phyloP scores from a whole-genome alignment of 108 stramenopile species.

The Pseudonitzschia pungens region DNA sequence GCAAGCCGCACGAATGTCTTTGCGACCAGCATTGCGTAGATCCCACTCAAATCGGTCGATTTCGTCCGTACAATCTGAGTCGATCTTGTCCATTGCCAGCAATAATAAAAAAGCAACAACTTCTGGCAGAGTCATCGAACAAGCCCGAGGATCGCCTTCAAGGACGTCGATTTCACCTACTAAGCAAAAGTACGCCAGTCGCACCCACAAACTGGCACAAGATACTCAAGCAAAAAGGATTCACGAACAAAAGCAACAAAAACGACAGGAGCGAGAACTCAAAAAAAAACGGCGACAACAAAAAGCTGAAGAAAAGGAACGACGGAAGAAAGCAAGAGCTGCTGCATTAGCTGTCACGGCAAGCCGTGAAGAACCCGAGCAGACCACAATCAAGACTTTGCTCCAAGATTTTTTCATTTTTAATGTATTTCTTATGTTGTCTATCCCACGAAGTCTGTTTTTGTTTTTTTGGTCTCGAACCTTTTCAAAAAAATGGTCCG shows the following conservation, averaged over 20 bases:
- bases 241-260: not conserved
- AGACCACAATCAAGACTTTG: not conserved
- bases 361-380: not conserved
- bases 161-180: not conserved
- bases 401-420: constrained; percentile 1
- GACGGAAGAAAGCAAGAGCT: constrained; percentile 1
- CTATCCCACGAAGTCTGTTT: not conserved
- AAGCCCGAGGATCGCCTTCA: not conserved
- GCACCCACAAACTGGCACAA: not conserved
- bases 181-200: not conserved
- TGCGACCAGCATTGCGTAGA: constrained; percentile 8
- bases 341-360: not conserved
- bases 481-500: constrained; percentile 12
- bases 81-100: not conserved
- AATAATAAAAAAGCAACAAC: not conserved
- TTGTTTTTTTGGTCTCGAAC: constrained; percentile 3
- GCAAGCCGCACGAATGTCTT: constrained; percentile 14
- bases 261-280: not conserved
- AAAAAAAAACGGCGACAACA: constrained; percentile 9
- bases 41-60: constrained; percentile 10
- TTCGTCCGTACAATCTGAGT: constrained; percentile 13
- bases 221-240: not conserved
- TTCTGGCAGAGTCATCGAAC: not conserved
- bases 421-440: not conserved
- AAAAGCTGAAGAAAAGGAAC: constrained; percentile 8